A percentile compares a stretch with the other conserved stretches of the same genome.
Evolutionary conservation across 129 eudicot genomes (phyloP).

Genomic region (Lonicera japonica): DNA sequence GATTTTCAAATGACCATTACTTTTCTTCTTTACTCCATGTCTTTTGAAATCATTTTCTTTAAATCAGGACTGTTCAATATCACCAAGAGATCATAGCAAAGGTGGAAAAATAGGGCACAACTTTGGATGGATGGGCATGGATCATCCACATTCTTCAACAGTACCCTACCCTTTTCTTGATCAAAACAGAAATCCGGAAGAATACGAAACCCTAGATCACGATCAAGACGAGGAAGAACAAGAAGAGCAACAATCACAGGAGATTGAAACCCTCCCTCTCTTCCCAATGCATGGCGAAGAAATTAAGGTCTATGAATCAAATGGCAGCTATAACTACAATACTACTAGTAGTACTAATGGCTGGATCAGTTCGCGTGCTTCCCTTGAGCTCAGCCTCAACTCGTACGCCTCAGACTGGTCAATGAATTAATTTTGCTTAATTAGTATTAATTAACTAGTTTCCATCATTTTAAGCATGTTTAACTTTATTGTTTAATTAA

Average conservation of each 20-base stretch:
- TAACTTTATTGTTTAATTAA: too few species aligned
- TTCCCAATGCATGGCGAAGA: slow-evolving; percentile 70
- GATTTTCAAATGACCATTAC: too few species aligned
- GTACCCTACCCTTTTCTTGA: slow-evolving; percentile 33
- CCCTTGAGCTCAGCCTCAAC: slow-evolving; percentile 85
- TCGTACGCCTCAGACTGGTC: slow-evolving; percentile 33
- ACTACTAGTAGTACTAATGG: slow-evolving; percentile 34
- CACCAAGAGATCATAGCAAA: slow-evolving; percentile 31
- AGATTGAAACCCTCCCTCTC: slow-evolving; percentile 77
- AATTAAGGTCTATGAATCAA: slow-evolving; percentile 19
- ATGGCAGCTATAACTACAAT: slow-evolving; percentile 18
- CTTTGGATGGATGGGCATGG: slow-evolving; percentile 42
- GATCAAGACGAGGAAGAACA: slow-evolving; percentile 25
- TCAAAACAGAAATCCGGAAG: slow-evolving; percentile 23
- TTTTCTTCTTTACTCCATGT: too few species aligned
- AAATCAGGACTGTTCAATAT: slow-evolving; percentile 71
- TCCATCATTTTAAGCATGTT: not conserved
- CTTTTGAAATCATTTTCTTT: slow-evolving; percentile 1
- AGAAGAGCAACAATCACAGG: slow-evolving; percentile 21
- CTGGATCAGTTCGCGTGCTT: slow-evolving; percentile 28
- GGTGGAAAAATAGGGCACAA: slow-evolving; percentile 30
- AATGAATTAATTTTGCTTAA: slow-evolving; percentile 3
- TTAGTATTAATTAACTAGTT: not conserved
- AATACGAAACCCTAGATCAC: slow-evolving; percentile 27
- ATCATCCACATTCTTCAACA: slow-evolving; percentile 30